Conservation (phyloP, 2,329 filamentous ascomycete species). For the Chaetomium globosum region DNA sequence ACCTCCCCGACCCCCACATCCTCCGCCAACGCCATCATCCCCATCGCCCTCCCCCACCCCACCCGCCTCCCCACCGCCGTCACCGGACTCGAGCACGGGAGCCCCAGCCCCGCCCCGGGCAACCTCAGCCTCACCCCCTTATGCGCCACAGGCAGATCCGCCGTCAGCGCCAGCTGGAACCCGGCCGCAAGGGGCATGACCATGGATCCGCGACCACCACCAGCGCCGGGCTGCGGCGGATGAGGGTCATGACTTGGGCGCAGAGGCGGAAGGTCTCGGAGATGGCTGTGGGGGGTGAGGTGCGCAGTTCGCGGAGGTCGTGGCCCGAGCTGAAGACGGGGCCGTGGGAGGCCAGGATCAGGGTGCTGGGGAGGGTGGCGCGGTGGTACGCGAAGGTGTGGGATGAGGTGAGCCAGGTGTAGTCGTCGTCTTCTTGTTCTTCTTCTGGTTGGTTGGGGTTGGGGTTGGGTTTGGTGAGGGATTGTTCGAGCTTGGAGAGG, state of each 20-base stretch:
- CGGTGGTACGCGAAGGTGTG: conserved; percentile 36
- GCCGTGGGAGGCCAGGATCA: conserved; percentile 40
- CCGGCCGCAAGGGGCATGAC: conserved; percentile 42
- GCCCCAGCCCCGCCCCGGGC: conserved; percentile 39
- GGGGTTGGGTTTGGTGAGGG: conserved; percentile 5
- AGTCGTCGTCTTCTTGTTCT: conserved; percentile 16
- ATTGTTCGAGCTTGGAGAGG: conserved; percentile 30
- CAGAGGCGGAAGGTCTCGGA: conserved; percentile 39
- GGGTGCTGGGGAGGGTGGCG: conserved; percentile 37
- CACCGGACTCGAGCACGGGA: conserved; percentile 42
- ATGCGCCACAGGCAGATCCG: conserved; percentile 40
- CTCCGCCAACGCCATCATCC: conserved; percentile 41
- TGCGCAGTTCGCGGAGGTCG: conserved; percentile 39
- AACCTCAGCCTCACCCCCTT: conserved; percentile 36
- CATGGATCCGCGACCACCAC: conserved; percentile 41
- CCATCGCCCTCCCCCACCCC: conserved; percentile 36
- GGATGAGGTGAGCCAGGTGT: conserved; percentile 40
- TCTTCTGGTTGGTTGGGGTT: conserved; percentile 7
- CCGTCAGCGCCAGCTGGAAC: conserved; percentile 41
- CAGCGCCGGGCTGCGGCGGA: conserved; percentile 40
- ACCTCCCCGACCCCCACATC: conserved; percentile 36
- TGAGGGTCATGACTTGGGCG: conserved; percentile 41
- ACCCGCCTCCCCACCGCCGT: conserved; percentile 38
- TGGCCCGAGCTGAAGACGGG: conserved; percentile 42
- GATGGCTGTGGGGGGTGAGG: conserved; percentile 22